Conservation (phyloP, 352 stramenopile genomes). For the Pythium sp. region DNA sequence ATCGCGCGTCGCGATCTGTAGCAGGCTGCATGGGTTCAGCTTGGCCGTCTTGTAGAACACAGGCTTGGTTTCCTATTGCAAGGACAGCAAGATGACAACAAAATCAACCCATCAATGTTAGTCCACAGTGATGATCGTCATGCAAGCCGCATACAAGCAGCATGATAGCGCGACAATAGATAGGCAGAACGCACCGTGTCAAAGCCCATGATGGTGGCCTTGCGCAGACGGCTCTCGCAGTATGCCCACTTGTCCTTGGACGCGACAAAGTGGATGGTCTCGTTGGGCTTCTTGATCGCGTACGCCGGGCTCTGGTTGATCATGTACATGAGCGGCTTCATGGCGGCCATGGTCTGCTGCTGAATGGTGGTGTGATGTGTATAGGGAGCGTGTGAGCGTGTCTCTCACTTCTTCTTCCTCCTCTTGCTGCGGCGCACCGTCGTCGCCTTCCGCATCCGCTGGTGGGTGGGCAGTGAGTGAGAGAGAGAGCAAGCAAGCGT, state of each 20-base stretch:
- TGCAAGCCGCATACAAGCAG: background rate
- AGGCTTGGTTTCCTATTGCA: conserved; percentile 64
- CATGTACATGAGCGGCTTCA: conserved; percentile 33
- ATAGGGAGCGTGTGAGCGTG: background rate
- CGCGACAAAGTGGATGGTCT: conserved; percentile 52
- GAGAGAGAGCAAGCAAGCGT: conserved; percentile 1
- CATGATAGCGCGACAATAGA: background rate
- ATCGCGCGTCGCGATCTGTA: conserved; percentile 68
- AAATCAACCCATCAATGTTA: conserved; percentile 19
- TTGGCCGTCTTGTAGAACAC: conserved; percentile 39
- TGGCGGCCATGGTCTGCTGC: background rate
- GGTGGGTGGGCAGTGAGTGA: conserved; percentile 4
- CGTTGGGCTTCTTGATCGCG: conserved; percentile 32
- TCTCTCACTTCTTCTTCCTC: conserved; percentile 15
- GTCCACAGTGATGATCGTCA: background rate
- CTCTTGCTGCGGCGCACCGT: conserved; percentile 8
- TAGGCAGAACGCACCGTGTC: conserved; percentile 50
- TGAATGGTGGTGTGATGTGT: background rate
- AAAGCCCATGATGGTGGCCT: conserved; percentile 56
- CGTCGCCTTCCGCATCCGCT: conserved; percentile 11
- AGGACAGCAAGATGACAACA: background rate
- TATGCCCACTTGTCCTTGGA: conserved; percentile 43
- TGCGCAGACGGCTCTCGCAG: conserved; percentile 43
- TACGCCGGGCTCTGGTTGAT: conserved; percentile 63
- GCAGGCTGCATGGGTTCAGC: conserved; percentile 45